Conservation (phyloP, 176 grass and related monocot species). For the Pontederia paniculata region DNA sequence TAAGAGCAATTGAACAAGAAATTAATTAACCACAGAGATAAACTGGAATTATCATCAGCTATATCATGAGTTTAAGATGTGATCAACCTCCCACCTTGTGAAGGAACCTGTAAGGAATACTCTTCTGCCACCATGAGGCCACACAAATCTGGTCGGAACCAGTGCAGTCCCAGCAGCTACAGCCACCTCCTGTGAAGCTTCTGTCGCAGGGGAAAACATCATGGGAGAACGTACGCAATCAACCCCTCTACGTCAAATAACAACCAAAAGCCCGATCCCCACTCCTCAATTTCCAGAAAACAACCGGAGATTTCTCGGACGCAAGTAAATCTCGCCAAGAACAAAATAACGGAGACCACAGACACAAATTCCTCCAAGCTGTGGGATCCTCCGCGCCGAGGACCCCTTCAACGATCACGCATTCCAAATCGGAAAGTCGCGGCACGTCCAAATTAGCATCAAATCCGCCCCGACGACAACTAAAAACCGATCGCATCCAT, state of each 20-base stretch:
- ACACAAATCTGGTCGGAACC: conserved; percentile 16
- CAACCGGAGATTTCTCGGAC: not conserved
- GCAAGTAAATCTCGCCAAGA: not conserved
- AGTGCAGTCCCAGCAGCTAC: not conserved
- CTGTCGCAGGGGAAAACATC: conserved; percentile 3
- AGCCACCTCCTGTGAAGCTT: conserved; percentile 8
- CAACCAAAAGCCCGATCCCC: not conserved
- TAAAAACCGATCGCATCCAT: not conserved
- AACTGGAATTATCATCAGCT: not conserved
- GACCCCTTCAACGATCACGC: not conserved
- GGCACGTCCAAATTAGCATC: not conserved
- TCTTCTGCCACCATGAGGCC: conserved; percentile 26
- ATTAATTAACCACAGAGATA: not conserved
- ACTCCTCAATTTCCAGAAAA: too few relatives aligned
- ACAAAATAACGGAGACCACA: not conserved
- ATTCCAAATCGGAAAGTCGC: not conserved
- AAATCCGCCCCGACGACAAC: not conserved
- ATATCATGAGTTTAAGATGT: too few relatives aligned
- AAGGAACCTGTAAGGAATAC: conserved; percentile 21
- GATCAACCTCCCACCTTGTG: conserved; percentile 7
- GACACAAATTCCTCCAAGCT: not conserved
- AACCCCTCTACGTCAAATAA: not conserved
- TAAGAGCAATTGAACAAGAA: too few relatives aligned
- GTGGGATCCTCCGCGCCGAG: not conserved
- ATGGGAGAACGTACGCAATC: not conserved